A percentile compares a stretch with the other conserved stretches of the same genome.
Evolutionary conservation across 139 green algal species (phyloP).

Genomic region (Chlamydomonas sp.): DNA sequence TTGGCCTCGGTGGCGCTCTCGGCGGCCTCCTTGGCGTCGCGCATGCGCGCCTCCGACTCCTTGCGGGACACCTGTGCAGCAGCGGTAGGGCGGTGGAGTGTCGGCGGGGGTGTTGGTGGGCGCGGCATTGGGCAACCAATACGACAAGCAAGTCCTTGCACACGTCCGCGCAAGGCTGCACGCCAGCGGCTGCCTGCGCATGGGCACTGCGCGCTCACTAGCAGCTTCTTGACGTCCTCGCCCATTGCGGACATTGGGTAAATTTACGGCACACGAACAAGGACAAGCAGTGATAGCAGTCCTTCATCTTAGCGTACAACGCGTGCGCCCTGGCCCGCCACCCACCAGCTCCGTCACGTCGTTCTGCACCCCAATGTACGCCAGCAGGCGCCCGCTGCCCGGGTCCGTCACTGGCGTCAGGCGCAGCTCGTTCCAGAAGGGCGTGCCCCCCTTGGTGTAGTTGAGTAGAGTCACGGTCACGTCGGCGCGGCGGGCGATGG

Average conservation of each 20-base stretch:
- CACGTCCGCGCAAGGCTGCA: too few relatives aligned
- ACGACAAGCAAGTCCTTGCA: neutral
- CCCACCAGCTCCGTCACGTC: slow-evolving; percentile 86
- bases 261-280: too few relatives aligned
- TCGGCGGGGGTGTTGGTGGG: neutral
- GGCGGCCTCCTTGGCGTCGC: slow-evolving; percentile 34
- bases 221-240: too few relatives aligned
- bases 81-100: neutral
- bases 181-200: too few relatives aligned
- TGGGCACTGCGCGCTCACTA: too few relatives aligned
- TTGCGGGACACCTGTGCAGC: slow-evolving; percentile 11
- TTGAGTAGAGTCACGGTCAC: slow-evolving; percentile 81
- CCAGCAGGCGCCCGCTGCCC: slow-evolving; percentile 53
- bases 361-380: slow-evolving; percentile 87
- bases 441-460: slow-evolving; percentile 84
- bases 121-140: neutral
- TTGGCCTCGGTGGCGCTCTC: slow-evolving; percentile 84
- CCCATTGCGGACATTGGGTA: too few relatives aligned
- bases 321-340: neutral
- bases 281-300: too few relatives aligned
- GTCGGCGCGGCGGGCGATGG: slow-evolving; percentile 55
- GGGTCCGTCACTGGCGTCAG: slow-evolving; percentile 78
- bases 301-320: too few relatives aligned
- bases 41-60: slow-evolving; percentile 19
- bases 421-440: slow-evolving; percentile 92